Base-by-base conservation (phyloP, 129 eudicot species). In the Flaveria bidentis region DNA sequence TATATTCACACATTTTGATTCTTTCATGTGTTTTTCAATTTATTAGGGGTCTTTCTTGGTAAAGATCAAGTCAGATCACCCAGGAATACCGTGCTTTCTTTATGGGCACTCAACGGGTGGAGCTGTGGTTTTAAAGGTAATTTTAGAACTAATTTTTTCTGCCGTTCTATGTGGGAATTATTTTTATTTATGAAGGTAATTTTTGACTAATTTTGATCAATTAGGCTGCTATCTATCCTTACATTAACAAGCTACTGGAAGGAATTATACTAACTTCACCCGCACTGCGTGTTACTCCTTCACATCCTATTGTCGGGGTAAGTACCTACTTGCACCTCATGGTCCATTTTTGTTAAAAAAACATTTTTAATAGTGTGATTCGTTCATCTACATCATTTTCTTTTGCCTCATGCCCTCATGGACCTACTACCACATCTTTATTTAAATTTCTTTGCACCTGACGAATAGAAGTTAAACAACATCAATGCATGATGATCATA, bases 81-180 rank as follows among this genome's bases (percentile, higher is more conserved):
- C 98, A 6, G 97, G 93, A 64, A 47, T 80, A 53, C 98, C 98
- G 3, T 94, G 98, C 83, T 94, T 94, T 72, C 88, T 94, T 25
- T 94, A 84, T 69, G 98, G 98, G 53, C 98, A 94, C 84, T 94
- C 98, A 33, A 94, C 98, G 44, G 98, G 98, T 80, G 98, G 98
- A 18, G 87, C 98, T 61, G 97, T 94, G 76, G 96, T 91, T 61
- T 67, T 94, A 78, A 94, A 94, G 92, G 98, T 88, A 80, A 39
- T 60, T 52, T 60, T 39, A 46, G 53, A 45, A 3, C 67, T 56
- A 36, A 15, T 39, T 57, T 46, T 49, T 52, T 52, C 18, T 53
- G 44, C 63, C 36, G 2, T 41, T 26, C 33, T 17, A 60, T 60
- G 23, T 16, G 7, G 12, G 56, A 41, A 10, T 42, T 49, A 39